phyloP scores from a whole-genome alignment of 2,329 filamentous ascomycete genomes.

The Penicillium sp. region DNA sequence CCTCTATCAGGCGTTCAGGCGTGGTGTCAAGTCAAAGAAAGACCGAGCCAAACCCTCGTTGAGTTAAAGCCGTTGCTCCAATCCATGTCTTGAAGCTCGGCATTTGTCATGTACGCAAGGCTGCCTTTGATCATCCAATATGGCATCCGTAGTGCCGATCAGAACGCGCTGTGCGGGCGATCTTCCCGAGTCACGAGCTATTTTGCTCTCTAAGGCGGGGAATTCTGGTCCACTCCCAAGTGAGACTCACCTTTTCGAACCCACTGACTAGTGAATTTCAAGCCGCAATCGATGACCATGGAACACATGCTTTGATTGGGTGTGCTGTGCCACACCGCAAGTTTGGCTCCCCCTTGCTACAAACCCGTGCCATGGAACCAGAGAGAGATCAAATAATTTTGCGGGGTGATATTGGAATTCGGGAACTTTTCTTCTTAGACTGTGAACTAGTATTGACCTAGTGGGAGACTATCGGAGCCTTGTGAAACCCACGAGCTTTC shows the following conservation, averaged over 20 bases:
- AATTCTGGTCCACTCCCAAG: neutral
- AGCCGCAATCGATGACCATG: neutral
- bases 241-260: neutral
- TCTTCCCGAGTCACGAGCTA: neutral
- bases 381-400: neutral
- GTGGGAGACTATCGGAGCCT: neutral
- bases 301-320: neutral
- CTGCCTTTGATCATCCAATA: neutral
- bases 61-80: neutral
- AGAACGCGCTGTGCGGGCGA: neutral
- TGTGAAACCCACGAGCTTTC: conserved; percentile 5
- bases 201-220: neutral
- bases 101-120: neutral
- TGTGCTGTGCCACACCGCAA: neutral
- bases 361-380: neutral
- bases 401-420: neutral
- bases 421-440: neutral
- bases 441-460: neutral
- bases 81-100: neutral
- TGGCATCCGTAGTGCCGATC: conserved; percentile 6
- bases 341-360: neutral
- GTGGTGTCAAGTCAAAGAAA: conserved; percentile 7
- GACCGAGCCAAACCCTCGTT: neutral
- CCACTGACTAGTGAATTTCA: neutral
- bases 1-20: neutral